Base-by-base conservation (phyloP, 345 rosid species). In the Hevea brasiliensis region DNA sequence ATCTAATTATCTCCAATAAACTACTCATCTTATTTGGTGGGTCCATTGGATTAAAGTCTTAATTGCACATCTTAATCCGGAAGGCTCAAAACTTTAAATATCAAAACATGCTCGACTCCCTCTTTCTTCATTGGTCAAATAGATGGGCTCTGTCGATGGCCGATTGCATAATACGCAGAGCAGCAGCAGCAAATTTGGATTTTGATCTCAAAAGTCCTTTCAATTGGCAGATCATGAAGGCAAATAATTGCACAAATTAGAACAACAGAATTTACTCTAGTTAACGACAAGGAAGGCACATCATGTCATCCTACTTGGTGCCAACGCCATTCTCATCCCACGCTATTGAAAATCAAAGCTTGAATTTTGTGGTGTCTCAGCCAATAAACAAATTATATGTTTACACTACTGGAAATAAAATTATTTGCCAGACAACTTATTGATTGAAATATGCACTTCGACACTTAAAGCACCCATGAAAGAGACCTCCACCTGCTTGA, bases 401-500 rank as follows among this genome's bases (percentile, higher is more conserved):
- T 27, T 21, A 2, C 59, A 61, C 50, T 60, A 65, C 26, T 20
- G 40, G 0, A n/a, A 50, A 27, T n/a, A 55, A 24, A 67, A 61
- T 13, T 12, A 51, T 42, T 61, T 12, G 42, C 24, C 41, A 44
- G 59, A 66, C 70, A 45, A 5, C 17, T 27, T 15, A 1, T 9
- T 18, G 42, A 40, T 51, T 14, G 45, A 51, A 60, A 45, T 17
- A 58, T 67, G 14, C 60, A 23, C 27, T 3, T 23, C 67, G 32
- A 74, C 54, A 12, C 53, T 15, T 3, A 7, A n/a, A 48, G 37
- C 59, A 11, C 60, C 37, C 7, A 58, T 54, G 74, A 71, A 68
- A 68, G 62, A 47, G 68, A 50, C 75, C 37, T 58, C 73, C 77
- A 53, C 73, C 68, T 17, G 13, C 53, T 6, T 12, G 65, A 41